Evolutionary conservation across 2,329 filamentous ascomycete species (phyloP).

Genomic region (Aspergillus aculeatus): DNA sequence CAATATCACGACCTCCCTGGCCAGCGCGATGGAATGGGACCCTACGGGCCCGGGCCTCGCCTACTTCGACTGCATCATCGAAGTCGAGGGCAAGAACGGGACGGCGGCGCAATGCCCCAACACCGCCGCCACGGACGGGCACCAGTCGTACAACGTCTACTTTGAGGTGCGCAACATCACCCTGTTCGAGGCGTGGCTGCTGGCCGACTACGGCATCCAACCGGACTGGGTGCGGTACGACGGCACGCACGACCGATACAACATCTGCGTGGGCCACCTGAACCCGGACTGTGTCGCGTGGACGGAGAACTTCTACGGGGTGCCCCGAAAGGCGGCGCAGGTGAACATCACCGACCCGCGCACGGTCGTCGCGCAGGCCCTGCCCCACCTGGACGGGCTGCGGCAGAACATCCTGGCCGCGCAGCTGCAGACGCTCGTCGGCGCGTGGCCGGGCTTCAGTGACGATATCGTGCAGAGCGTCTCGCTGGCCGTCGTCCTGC

Average conservation of each 20-base stretch:
- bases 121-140: background rate
- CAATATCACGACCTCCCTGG: background rate
- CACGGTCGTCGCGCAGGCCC: background rate
- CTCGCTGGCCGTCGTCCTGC: slow-evolving; percentile 10
- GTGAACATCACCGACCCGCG: background rate
- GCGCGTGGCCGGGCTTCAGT: slow-evolving; percentile 1
- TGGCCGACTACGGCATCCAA: background rate
- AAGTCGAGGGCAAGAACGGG: background rate
- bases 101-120: background rate
- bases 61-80: background rate
- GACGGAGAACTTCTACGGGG: background rate
- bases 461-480: slow-evolving; percentile 6
- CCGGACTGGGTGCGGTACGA: background rate
- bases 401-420: background rate
- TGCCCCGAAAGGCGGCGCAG: background rate
- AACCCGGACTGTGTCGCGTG: background rate
- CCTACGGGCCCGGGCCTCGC: background rate
- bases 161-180: background rate
- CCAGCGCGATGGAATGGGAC: background rate
- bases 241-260: background rate
- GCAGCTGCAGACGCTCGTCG: slow-evolving; percentile 1
- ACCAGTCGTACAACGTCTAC: background rate
- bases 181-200: background rate
- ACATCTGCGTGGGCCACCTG: background rate
- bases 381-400: background rate